phyloP scores from a whole-genome alignment of 1,139 yeast genomes.

The Pichia sp. region DNA sequence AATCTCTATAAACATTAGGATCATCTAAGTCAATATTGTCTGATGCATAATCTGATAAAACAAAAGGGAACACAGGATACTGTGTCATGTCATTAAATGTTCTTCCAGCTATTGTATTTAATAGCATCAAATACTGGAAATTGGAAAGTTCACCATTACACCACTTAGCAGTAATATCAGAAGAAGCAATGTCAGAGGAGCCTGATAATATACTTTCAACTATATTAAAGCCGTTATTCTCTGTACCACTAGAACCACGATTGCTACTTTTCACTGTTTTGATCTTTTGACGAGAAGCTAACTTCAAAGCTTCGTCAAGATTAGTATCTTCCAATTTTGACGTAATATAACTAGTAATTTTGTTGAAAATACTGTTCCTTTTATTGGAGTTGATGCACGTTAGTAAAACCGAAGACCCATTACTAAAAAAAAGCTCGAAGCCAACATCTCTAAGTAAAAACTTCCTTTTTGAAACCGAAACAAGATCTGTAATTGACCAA shows the following conservation, averaged over 20 bases:
- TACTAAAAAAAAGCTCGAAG: conserved; percentile 65
- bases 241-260: conserved; percentile 6
- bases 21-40: conserved; percentile 56
- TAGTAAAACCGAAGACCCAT: conserved; percentile 63
- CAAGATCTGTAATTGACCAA: conserved; percentile 37
- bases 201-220: conserved; percentile 39
- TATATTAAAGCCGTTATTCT: conserved; percentile 35
- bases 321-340: conserved; percentile 47
- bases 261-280: not conserved
- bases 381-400: conserved; percentile 50
- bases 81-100: conserved; percentile 84
- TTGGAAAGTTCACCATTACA: conserved; percentile 70
- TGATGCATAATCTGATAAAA: conserved; percentile 72
- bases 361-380: conserved; percentile 53
- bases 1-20: conserved; percentile 62
- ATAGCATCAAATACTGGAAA: conserved; percentile 70
- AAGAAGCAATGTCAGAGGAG: conserved; percentile 32
- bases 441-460: conserved; percentile 76
- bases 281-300: conserved; percentile 35
- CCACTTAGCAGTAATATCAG: conserved; percentile 67
- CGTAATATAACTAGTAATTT: conserved; percentile 44
- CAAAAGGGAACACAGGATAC: conserved; percentile 90
- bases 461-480: conserved; percentile 66
- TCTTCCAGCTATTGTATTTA: conserved; percentile 81
- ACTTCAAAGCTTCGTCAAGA: conserved; percentile 47